Percentiles rank a stretch among this genome's conserved stretches.
Evolutionary conservation across 2,329 filamentous ascomycete species (phyloP).

Genomic region (Raffaelea deltoideospora): DNA sequence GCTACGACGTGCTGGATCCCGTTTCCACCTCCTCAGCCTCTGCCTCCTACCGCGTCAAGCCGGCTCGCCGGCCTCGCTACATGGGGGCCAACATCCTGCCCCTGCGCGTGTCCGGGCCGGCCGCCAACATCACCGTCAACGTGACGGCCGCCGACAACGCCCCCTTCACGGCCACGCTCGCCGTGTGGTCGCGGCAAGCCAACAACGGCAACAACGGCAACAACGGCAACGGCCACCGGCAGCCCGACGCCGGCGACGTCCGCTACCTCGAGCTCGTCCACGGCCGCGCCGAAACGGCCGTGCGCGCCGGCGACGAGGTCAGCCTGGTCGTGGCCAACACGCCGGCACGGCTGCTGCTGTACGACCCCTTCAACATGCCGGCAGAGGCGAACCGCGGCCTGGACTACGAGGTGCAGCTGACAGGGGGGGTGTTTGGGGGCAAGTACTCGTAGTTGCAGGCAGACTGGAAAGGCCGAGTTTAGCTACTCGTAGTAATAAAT

Average conservation of each 20-base stretch:
- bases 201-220: neutral
- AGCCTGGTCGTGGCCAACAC: conserved; percentile 33
- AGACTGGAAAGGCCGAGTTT: too few relatives aligned
- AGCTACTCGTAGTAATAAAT: too few relatives aligned
- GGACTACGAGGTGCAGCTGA: conserved; percentile 21
- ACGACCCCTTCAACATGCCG: conserved; percentile 24
- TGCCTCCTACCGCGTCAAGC: conserved; percentile 24
- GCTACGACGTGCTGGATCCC: conserved; percentile 27
- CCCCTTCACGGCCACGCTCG: conserved; percentile 1
- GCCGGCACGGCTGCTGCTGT: conserved; percentile 24
- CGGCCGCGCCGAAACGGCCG: too few relatives aligned
- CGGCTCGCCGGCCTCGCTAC: conserved; percentile 26
- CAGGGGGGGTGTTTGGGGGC: conserved; percentile 14
- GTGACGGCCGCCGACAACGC: neutral
- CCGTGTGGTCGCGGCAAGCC: conserved; percentile 4
- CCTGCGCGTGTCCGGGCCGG: conserved; percentile 9
- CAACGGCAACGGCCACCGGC: neutral
- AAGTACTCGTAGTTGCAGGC: too few relatives aligned
- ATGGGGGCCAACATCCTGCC: conserved; percentile 35
- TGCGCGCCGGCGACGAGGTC: conserved; percentile 21
- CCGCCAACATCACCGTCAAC: conserved; percentile 2
- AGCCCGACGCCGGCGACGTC: neutral
- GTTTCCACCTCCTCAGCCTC: neutral
- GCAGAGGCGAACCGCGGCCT: conserved; percentile 14
- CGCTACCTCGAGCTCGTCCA: neutral